These are phyloP conservation scores for Globisporangium paddicum DNA, from an alignment of 352 stramenopile species.

Conservation along the genomic window DNA sequence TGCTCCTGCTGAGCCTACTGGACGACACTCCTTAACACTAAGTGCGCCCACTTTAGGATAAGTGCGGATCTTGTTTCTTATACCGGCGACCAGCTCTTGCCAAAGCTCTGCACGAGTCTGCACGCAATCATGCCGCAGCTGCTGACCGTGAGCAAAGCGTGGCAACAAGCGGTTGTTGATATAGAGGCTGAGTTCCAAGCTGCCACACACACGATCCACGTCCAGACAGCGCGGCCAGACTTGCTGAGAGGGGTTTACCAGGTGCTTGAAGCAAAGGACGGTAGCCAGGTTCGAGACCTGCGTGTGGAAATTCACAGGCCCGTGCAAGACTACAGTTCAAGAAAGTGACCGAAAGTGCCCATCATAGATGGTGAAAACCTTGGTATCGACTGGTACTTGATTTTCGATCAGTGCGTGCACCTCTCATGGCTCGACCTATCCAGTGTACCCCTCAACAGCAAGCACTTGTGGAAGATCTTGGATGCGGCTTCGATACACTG, in stretches of 20 bases:
- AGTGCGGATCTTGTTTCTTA: not conserved
- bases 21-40: no score
- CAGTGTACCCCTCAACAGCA: constrained; percentile 8
- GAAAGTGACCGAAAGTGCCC: no score
- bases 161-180: not conserved
- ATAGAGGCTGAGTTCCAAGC: not conserved
- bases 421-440: constrained; percentile 15
- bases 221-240: not conserved
- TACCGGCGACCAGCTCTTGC: not conserved
- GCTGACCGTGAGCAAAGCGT: not conserved
- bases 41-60: no score
- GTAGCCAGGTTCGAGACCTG: not conserved
- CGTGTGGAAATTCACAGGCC: not conserved
- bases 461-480: constrained; percentile 5
- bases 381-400: constrained; percentile 10
- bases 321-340: no score
- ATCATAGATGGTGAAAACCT: not conserved
- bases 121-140: not conserved
- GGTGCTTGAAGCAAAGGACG: not conserved
- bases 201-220: not conserved
- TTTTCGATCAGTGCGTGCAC: constrained; percentile 6
- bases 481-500: constrained; percentile 9
- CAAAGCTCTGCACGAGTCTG: not conserved
- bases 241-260: not conserved
- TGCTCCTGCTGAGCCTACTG: no score